These are phyloP conservation scores for Endothia cerciana DNA, from an alignment of 2,329 filamentous ascomycete species.

Conservation along the genomic window DNA sequence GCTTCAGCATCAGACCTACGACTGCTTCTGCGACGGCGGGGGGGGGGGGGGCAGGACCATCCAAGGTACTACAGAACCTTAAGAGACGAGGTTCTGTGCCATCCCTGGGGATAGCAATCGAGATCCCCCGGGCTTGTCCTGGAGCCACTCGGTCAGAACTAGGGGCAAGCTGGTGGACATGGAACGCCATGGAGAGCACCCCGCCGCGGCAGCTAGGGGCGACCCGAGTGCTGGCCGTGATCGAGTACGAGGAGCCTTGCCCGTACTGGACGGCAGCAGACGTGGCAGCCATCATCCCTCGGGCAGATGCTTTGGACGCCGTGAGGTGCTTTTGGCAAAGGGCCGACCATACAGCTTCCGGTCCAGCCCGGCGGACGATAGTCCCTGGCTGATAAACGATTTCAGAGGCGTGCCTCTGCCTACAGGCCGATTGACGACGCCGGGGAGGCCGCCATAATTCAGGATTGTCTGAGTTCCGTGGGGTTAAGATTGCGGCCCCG, in stretches of 20 bases:
- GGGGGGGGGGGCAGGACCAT: too few relatives aligned
- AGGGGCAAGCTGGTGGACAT: neutral
- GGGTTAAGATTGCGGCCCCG: neutral
- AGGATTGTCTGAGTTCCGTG: neutral
- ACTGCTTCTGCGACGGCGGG: neutral
- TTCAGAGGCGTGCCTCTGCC: neutral
- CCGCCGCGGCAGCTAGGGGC: slow-evolving; percentile 3
- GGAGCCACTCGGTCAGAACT: neutral
- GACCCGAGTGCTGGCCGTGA: neutral
- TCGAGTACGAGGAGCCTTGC: neutral
- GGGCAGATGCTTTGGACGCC: neutral
- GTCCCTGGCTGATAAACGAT: neutral
- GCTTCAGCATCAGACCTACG: neutral
- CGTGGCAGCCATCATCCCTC: neutral
- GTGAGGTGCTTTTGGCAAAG: neutral
- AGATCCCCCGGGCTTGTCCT: neutral
- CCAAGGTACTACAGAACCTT: too few relatives aligned
- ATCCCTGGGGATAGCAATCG: neutral
- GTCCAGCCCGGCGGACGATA: neutral
- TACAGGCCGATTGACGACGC: neutral
- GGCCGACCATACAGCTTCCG: neutral
- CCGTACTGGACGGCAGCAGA: neutral
- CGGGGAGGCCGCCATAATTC: neutral
- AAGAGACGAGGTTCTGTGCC: neutral
- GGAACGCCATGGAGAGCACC: slow-evolving; percentile 1